phyloP scores from a whole-genome alignment of 208 protist genomes.

The Trypanosomatidae sp. region DNA sequence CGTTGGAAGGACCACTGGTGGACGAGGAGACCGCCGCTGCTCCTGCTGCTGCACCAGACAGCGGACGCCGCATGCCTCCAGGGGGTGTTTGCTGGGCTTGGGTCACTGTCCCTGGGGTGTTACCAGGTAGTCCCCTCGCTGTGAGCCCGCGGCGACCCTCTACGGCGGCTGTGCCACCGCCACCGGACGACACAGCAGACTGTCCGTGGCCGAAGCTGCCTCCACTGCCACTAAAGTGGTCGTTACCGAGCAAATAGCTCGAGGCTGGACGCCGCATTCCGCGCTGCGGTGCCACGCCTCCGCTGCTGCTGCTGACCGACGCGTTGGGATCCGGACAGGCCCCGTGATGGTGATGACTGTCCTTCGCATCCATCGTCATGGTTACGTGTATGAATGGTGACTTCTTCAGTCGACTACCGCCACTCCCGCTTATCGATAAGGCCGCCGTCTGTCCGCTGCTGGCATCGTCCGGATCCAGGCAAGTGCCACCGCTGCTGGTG shows the following conservation, averaged over 20 bases:
- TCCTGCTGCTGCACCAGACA: not conserved
- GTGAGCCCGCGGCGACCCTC: conserved; percentile 6
- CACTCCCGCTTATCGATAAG: not conserved
- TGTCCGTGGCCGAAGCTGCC: not conserved
- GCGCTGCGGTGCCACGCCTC: conserved; percentile 36
- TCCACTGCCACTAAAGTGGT: conserved; percentile 6
- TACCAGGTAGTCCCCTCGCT: not conserved
- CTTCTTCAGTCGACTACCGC: conserved; percentile 20
- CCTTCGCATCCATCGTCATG: conserved; percentile 14
- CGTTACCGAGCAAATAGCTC: conserved; percentile 21
- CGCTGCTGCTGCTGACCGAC: conserved; percentile 3
- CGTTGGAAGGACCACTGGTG: not conserved
- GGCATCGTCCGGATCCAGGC: conserved; percentile 9
- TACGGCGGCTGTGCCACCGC: conserved; percentile 8
- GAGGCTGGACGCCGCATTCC: conserved; percentile 36
- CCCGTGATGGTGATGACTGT: conserved; percentile 4
- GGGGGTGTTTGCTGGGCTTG: conserved; percentile 23
- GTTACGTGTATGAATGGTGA: conserved; percentile 22
- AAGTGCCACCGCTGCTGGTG: conserved; percentile 3
- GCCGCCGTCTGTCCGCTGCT: not conserved
- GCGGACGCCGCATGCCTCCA: conserved; percentile 13
- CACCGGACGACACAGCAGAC: not conserved
- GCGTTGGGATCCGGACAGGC: not conserved
- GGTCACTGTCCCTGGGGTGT: conserved; percentile 3
- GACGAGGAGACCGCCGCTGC: not conserved